A percentile compares a stretch with the other conserved stretches of the same genome.
Conservation (phyloP, 345 rosid genomes). For the Noccaea bulbosa region DNA sequence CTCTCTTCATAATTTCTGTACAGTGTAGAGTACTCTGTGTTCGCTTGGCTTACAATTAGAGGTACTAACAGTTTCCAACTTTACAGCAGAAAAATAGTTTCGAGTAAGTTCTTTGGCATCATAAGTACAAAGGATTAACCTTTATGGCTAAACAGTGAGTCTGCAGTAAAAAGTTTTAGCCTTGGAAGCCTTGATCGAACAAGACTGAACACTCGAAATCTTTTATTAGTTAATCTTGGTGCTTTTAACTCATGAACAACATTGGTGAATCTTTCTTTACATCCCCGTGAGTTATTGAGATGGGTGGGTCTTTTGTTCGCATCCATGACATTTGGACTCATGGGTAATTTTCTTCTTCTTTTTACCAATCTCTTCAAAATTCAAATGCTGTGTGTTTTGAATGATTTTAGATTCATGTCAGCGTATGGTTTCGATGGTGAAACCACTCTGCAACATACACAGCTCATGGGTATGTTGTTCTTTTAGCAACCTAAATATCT, state of each 20-base stretch:
- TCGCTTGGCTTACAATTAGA: background rate
- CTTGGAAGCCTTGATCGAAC: background rate
- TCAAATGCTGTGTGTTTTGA: background rate
- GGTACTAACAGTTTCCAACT: conserved; percentile 12
- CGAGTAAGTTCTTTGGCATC: conserved; percentile 3
- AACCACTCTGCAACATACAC: background rate
- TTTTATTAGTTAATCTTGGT: background rate
- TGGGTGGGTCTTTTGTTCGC: too few species aligned
- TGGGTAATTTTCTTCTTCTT: background rate
- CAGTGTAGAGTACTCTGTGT: conserved; percentile 1
- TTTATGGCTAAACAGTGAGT: conserved; percentile 16
- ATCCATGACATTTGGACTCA: conserved; percentile 10
- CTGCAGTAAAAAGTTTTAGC: background rate
- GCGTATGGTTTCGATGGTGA: background rate
- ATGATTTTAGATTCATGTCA: background rate
- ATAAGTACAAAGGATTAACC: conserved; percentile 4
- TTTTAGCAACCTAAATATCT: conserved; percentile 12
- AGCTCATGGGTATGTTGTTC: background rate
- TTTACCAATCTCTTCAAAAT: background rate
- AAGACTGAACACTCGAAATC: background rate
- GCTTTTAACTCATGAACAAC: conserved; percentile 10
- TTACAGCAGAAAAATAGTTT: background rate
- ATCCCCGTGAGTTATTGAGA: background rate
- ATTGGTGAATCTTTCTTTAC: conserved; percentile 24
- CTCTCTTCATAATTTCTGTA: background rate